Evolutionary conservation across 148 eudicot species (phyloP).

Genomic region (Mesembryanthemum crystallinum): DNA sequence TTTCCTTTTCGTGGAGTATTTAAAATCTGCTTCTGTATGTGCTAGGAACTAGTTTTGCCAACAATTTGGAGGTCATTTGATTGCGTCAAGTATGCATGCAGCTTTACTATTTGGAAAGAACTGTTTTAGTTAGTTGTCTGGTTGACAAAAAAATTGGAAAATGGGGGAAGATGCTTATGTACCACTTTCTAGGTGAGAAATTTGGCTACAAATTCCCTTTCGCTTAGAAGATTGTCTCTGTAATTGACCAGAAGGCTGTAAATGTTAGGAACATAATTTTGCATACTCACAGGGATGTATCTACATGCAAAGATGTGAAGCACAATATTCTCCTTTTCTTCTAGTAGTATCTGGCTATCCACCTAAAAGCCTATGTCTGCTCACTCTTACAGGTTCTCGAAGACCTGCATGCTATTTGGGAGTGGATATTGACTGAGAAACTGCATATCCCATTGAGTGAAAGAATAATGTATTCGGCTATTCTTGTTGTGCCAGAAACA

Average conservation of each 20-base stretch:
- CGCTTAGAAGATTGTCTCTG: too few species aligned
- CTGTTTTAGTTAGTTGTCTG: too few species aligned
- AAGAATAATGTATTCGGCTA: constrained; percentile 71
- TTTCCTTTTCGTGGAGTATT: neutral
- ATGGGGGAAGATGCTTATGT: too few species aligned
- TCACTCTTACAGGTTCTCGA: constrained; percentile 62
- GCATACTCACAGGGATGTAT: neutral
- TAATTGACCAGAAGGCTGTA: too few species aligned
- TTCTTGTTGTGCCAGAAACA: constrained; percentile 92
- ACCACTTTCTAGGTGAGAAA: too few species aligned
- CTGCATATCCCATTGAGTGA: constrained; percentile 62
- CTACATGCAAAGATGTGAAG: constrained; percentile 14
- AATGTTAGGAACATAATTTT: neutral
- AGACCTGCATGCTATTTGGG: constrained; percentile 91
- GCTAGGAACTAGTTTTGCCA: neutral
- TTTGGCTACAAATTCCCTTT: too few species aligned
- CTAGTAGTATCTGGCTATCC: neutral
- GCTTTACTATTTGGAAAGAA: too few species aligned
- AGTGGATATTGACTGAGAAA: constrained; percentile 84
- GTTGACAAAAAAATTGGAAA: too few species aligned
- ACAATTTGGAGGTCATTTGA: too few species aligned
- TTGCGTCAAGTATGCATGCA: too few species aligned
- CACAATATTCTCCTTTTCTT: neutral
- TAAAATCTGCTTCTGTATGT: neutral
- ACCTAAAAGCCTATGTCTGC: neutral